Evolutionary conservation across 2,329 filamentous ascomycete species (phyloP), one percentile per base, ranked within the genome.

Genomic region (Aspergillus sp.): DNA sequence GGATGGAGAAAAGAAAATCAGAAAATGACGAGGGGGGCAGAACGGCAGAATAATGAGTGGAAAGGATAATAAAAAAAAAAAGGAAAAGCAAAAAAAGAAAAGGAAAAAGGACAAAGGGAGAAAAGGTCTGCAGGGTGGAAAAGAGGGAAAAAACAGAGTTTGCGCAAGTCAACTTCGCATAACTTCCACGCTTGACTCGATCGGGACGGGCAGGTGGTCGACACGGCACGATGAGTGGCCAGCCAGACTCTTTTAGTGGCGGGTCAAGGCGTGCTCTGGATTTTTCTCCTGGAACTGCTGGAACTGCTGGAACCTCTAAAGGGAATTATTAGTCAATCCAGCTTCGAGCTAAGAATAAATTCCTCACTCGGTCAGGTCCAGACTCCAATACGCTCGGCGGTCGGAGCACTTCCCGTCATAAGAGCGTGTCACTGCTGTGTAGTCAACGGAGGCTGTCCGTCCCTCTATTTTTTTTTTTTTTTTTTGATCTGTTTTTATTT

Each of bases 241-340:
- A 24, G 42, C 54, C 29, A 22, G n/a, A 36, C 53, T 36, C 32
- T 45, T 16, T 59, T 54, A 56, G 36, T 55, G 54, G 63, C 59
- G 63, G 63, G 61, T 65, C 58, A 61, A 57, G 46, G 49, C 52
- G 53, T 52, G 56, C 51, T 50, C 58, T 58, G 45, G 24, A 61
- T 57, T 55, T 22, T 49, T 42, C 49, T 50, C 54, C 47, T 56
- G 54, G 54, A 51, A 56, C 42, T 54, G 47, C 32, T 32, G 39
- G 45, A 36, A 14, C 32, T 36, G 32, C 32, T 22, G 22, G 22
- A 32, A 42, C 47, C 16, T 24, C 20, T 20, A 47, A 22, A 24
- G 7, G 20, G 22, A n/a, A 20, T 55, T 24, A 56, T 56, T 56
- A 32, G 54, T 50, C 54, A 42, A 55, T 5, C 5, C n/a, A 50